These are phyloP conservation scores for Clavispora fructus DNA, from an alignment of 805 yeast species.

Conservation along the genomic window DNA sequence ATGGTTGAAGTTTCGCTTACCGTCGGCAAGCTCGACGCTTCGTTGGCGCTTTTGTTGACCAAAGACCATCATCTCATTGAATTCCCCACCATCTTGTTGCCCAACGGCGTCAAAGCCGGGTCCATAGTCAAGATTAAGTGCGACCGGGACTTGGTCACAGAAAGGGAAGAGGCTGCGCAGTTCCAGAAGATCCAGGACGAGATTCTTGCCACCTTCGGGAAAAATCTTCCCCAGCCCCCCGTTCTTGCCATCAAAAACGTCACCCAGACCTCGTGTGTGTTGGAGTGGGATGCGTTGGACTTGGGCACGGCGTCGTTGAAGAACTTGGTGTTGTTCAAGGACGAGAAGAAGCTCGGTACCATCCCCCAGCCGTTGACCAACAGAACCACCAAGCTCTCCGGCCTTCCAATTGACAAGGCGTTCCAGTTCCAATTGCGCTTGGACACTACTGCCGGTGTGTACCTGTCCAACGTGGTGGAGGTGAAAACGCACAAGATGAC, in stretches of 20 bases:
- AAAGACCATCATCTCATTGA: conserved; percentile 92
- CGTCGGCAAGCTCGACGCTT: conserved; percentile 94
- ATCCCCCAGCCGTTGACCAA: conserved; percentile 80
- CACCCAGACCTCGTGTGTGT: conserved; percentile 91
- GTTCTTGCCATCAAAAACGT: conserved; percentile 63
- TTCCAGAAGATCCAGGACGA: conserved; percentile 69
- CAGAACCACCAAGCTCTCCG: conserved; percentile 82
- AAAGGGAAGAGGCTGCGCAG: conserved; percentile 48
- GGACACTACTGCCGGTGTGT: conserved; percentile 87
- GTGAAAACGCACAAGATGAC: conserved; percentile 94
- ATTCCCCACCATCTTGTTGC: conserved; percentile 90
- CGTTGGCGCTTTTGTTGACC: conserved; percentile 84
- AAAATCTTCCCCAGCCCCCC: conserved; percentile 66
- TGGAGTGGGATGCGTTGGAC: conserved; percentile 88
- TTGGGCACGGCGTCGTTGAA: conserved; percentile 79
- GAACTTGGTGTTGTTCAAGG: conserved; percentile 72
- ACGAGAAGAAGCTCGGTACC: conserved; percentile 65
- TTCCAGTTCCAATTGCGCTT: conserved; percentile 76
- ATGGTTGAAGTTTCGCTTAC: conserved; percentile 91
- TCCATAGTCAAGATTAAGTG: conserved; percentile 83
- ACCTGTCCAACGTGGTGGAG: conserved; percentile 57
- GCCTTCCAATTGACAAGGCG: conserved; percentile 79
- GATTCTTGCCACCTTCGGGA: conserved; percentile 69
- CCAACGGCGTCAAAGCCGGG: conserved; percentile 88
- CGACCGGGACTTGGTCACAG: conserved; percentile 68